Evolutionary conservation across 352 stramenopile genomes (phyloP).

Genomic region (Globisporangium uncinulatum): DNA sequence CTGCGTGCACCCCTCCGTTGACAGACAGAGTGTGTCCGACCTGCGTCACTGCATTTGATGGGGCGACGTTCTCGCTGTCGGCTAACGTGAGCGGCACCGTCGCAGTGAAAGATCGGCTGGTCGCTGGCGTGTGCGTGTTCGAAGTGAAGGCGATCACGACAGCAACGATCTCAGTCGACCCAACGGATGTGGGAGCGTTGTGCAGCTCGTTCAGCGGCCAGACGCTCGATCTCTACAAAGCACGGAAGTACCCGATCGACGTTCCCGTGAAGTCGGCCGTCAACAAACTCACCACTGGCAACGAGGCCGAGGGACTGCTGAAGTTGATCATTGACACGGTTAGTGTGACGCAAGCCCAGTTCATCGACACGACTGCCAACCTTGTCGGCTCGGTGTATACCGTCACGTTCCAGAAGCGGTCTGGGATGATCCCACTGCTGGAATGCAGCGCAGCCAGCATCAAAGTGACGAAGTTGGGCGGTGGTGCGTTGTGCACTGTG

Average conservation of each 20-base stretch:
- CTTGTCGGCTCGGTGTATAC: constrained; percentile 63
- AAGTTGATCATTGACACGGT: constrained; percentile 53
- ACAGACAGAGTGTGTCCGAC: constrained; percentile 33
- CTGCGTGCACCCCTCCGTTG: constrained; percentile 33
- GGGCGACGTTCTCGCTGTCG: constrained; percentile 39
- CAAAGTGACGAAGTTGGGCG: constrained; percentile 20
- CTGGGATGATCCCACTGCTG: constrained; percentile 52
- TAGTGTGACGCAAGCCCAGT: constrained; percentile 24
- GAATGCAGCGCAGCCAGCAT: constrained; percentile 31
- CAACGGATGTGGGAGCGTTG: constrained; percentile 35
- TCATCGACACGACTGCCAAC: constrained; percentile 18
- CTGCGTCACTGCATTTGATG: constrained; percentile 64
- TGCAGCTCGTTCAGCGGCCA: constrained; percentile 44
- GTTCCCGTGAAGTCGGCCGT: constrained; percentile 39
- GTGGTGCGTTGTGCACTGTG: constrained; percentile 25
- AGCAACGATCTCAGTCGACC: constrained; percentile 30
- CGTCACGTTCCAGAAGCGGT: constrained; percentile 57
- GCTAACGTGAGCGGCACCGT: constrained; percentile 16
- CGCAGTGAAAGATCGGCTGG: constrained; percentile 21
- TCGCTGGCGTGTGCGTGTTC: constrained; percentile 59
- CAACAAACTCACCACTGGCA: constrained; percentile 29
- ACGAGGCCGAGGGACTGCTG: constrained; percentile 35
- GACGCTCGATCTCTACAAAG: constrained; percentile 47
- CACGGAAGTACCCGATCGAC: constrained; percentile 29
- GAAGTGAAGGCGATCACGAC: constrained; percentile 24